phyloP scores from a whole-genome alignment of 768 basidiomycete genomes.

The Boletus rufocinnamomeus region DNA sequence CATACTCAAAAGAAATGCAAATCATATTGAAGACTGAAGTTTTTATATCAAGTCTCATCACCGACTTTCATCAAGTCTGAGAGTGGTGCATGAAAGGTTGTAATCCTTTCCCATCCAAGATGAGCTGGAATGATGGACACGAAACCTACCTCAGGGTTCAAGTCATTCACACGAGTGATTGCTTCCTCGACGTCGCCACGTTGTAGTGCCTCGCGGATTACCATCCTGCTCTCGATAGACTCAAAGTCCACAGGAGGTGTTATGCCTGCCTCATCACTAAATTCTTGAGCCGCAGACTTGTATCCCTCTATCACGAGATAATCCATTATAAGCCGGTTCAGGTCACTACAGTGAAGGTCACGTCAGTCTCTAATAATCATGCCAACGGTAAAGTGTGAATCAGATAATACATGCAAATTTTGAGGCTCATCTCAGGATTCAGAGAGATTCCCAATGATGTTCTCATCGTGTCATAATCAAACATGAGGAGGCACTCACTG shows the following conservation, averaged over 20 bases:
- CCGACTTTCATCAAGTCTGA: conserved; percentile 71
- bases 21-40: conserved; percentile 99
- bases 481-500: conserved; percentile 61
- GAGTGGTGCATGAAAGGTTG: conserved; percentile 98
- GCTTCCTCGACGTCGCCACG: conserved; percentile 95
- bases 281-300: conserved; percentile 94
- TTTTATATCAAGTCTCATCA: conserved; percentile 82
- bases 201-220: conserved; percentile 91
- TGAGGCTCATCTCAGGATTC: conserved; percentile 67
- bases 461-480: conserved; percentile 54
- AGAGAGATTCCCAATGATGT: conserved; percentile 99
- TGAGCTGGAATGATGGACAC: conserved; percentile 3
- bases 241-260: conserved; percentile 81
- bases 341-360: conserved; percentile 60
- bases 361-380: conserved; percentile 22
- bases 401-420: conserved; percentile 91
- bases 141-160: conserved; percentile 90
- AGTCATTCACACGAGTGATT: conserved; percentile 91
- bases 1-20: conserved; percentile 15
- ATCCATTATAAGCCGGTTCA: conserved; percentile 94
- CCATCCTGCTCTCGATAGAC: conserved; percentile 91
- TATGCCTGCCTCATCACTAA: conserved; percentile 85
- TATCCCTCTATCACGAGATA: conserved; percentile 98
- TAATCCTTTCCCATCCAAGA: conserved; percentile 65
- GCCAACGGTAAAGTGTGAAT: conserved; percentile 37